phyloP scores from a whole-genome alignment of 2,329 filamentous ascomycete species.

The Sordariomycetes sp. region DNA sequence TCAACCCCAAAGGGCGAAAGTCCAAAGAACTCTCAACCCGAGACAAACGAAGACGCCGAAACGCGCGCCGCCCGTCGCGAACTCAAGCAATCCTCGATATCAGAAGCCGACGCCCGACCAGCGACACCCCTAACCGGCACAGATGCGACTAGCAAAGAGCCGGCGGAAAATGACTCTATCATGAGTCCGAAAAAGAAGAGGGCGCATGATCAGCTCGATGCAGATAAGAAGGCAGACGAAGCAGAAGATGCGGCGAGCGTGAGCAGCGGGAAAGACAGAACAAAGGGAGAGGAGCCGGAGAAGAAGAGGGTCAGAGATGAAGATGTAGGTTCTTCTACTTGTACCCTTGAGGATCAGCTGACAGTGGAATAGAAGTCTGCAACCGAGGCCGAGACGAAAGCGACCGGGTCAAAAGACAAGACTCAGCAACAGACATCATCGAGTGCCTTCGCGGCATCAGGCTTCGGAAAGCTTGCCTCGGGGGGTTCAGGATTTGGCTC shows the following conservation, averaged over 20 bases:
- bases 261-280: constrained; percentile 40
- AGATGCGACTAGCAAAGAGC: constrained; percentile 1
- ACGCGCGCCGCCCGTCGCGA: constrained; percentile 56
- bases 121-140: constrained; percentile 1
- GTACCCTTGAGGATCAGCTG: too few relatives aligned
- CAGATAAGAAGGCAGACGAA: too few relatives aligned
- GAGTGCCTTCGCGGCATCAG: constrained; percentile 59
- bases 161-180: constrained; percentile 32
- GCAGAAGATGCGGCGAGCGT: too few relatives aligned
- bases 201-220: constrained; percentile 48
- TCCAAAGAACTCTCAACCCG: constrained; percentile 13
- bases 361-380: not conserved
- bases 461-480: constrained; percentile 56
- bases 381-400: constrained; percentile 8
- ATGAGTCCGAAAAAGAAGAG: constrained; percentile 60
- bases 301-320: constrained; percentile 55
- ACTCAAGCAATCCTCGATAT: constrained; percentile 55
- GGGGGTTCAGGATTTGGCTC: constrained; percentile 57
- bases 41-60: constrained; percentile 48
- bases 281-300: constrained; percentile 43
- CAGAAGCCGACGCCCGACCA: constrained; percentile 30
- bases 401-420: constrained; percentile 14
- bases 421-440: constrained; percentile 33
- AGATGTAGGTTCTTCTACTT: constrained; percentile 19
- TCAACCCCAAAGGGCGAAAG: constrained; percentile 1